These are phyloP conservation scores for Cucurbita ficifolia DNA, from an alignment of 306 rosid genomes.

Conservation along the genomic window DNA sequence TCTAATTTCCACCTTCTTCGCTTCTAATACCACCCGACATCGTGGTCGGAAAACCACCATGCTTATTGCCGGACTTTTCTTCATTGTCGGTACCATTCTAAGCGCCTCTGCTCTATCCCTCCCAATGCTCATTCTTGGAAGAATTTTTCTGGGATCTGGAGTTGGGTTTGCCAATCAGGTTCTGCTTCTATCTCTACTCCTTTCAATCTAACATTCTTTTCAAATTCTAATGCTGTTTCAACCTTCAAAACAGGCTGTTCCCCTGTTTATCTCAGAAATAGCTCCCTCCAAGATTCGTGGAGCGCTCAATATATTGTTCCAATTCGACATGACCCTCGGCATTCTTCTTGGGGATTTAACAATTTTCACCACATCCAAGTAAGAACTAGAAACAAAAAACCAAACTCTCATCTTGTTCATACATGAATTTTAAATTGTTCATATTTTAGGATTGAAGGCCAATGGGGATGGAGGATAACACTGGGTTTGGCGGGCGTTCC, in stretches of 20 bases:
- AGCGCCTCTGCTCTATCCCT: constrained; percentile 8
- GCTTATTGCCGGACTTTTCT: constrained; percentile 47
- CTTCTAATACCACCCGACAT: constrained; percentile 31
- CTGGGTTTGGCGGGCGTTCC: neutral
- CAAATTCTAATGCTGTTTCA: no score
- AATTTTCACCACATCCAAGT: constrained; percentile 36
- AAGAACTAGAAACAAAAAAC: no score
- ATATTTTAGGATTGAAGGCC: neutral
- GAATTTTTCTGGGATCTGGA: constrained; percentile 30
- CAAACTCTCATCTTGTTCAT: no score
- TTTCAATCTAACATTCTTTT: no score
- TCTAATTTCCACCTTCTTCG: constrained; percentile 32
- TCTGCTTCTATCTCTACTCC: constrained; percentile 32
- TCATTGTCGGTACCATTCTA: constrained; percentile 30
- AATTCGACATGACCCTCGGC: constrained; percentile 63
- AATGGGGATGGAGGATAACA: neutral
- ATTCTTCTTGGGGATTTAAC: constrained; percentile 61
- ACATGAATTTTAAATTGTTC: no score
- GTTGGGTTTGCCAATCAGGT: constrained; percentile 52
- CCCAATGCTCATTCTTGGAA: constrained; percentile 16
- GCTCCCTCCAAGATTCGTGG: constrained; percentile 83
- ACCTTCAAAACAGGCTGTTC: constrained; percentile 27
- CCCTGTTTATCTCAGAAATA: constrained; percentile 69
- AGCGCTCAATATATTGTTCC: constrained; percentile 58
- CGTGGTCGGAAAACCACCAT: constrained; percentile 35